Base-by-base conservation (phyloP, 1,284 basidiomycete species). In the Puccinia triticina region DNA sequence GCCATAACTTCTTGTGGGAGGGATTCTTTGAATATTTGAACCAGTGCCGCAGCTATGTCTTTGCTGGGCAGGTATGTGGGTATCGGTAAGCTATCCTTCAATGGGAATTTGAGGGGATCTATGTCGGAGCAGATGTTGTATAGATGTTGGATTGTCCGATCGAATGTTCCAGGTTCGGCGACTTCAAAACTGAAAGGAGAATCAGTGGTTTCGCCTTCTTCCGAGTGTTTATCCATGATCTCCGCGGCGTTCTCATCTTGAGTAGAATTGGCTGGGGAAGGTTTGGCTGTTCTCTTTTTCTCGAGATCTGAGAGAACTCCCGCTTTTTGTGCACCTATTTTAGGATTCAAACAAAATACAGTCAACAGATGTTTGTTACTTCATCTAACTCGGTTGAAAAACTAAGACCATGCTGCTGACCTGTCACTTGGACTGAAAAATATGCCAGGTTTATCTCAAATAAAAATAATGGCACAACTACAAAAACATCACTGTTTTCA, bases 361-460 rank as follows among this genome's bases (percentile, higher is more conserved):
- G 40, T 66, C 37, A 48, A 34, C 59, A 48, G 32, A 12, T 75
- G 26, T 12, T 57, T 26, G n/a, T 40, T 34, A 12, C 2, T 64
- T 11, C 18, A 37, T n/a, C n/a, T 18, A 16, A 11, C 32, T 16
- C 29, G 29, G 23, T 32, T 10, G 16, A 34, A 48, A 1, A 26
- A 23, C 37, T 64, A 14, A 29, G 12, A 12, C 53, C 11, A 77
- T 57, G 55, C 55, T 32, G n/a, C 69, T 74, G 14, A 80, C 79
- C 79, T 29, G 66, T 53, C 18, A 59, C 46, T 73, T 81, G 79
- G 10, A 81, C 32, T 8, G 57, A 61, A 66, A 81, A 81, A 53
- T 81, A 81, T 21, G 71, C 79, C 37, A 81, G 34, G 46, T 81
- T 81, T 53, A 81, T 74, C 53, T 81, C 79, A 40, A 81, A 81